Conservation (phyloP, 225 moss, liverwort and hornwort genomes). For the Antitrichia curtipendula region DNA sequence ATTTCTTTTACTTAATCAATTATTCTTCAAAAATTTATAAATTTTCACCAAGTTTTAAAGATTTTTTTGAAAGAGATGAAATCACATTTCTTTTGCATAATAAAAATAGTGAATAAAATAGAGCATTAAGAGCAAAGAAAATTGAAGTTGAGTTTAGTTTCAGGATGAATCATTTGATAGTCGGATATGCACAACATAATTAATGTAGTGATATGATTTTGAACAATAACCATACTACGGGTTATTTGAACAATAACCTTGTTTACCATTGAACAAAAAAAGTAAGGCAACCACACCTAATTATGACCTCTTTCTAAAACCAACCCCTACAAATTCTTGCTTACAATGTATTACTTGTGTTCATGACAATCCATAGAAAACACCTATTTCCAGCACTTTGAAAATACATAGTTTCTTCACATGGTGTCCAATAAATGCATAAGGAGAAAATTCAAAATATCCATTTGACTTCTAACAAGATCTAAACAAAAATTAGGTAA, state of each 20-base stretch:
- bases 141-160: background rate
- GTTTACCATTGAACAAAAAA: background rate
- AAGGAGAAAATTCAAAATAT: background rate
- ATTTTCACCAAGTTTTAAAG: fast-evolving
- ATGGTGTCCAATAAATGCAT: background rate
- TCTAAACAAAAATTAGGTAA: background rate
- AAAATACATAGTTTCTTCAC: background rate
- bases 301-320: background rate
- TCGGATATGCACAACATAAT: background rate
- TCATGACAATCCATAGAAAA: background rate
- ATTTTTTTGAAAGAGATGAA: too few species aligned
- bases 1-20: background rate
- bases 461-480: background rate
- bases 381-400: background rate
- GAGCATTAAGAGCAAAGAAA: fast-evolving
- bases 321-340: background rate
- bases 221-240: background rate
- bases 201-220: background rate
- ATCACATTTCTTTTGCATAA: too few species aligned
- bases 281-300: background rate
- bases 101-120: background rate
- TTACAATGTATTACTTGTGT: fast-evolving
- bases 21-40: background rate
- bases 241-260: background rate
- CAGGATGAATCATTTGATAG: fast-evolving